A percentile compares a stretch with the other conserved stretches of the same genome.
Conservation (phyloP, 805 yeast species). For the Hagleromyces aurorensis region DNA sequence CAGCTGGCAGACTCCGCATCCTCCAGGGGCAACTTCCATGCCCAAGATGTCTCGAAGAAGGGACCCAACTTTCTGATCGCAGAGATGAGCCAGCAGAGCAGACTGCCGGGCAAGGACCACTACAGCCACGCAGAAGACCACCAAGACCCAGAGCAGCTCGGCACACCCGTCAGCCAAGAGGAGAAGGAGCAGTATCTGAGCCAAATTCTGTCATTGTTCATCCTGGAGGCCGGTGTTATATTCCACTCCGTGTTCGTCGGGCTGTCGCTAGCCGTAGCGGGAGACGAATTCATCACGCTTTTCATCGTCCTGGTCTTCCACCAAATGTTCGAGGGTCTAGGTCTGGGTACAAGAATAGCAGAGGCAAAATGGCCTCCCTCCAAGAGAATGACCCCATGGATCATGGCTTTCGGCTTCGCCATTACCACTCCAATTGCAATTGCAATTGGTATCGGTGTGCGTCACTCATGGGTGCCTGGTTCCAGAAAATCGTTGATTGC, state of each 20-base stretch:
- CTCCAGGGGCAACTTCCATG: too few species aligned
- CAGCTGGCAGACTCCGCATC: too few species aligned
- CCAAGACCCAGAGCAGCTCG: slow-evolving; percentile 9
- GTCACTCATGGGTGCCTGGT: slow-evolving; percentile 51
- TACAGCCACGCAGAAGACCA: too few species aligned
- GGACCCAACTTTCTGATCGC: too few species aligned
- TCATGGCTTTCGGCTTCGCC: slow-evolving; percentile 42
- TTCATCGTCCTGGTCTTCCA: slow-evolving; percentile 67
- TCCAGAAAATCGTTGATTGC: slow-evolving; percentile 53
- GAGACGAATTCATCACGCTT: slow-evolving; percentile 63
- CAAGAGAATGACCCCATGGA: slow-evolving; percentile 49
- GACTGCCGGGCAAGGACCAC: too few species aligned
- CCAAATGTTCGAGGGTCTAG: slow-evolving; percentile 81
- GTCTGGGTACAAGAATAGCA: slow-evolving; percentile 72
- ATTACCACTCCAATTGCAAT: slow-evolving; percentile 67
- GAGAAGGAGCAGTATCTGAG: slow-evolving; percentile 43
- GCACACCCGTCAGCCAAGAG: slow-evolving; percentile 9
- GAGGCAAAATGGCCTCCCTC: slow-evolving; percentile 42
- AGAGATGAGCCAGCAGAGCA: too few species aligned
- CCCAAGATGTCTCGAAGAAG: too few species aligned
- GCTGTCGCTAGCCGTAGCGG: slow-evolving; percentile 66
- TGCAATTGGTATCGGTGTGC: slow-evolving; percentile 72
- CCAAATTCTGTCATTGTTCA: slow-evolving; percentile 46
- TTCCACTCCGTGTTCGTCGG: slow-evolving; percentile 84
- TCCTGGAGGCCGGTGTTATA: slow-evolving; percentile 70